A percentile compares a stretch with the other conserved stretches of the same genome.
These are phyloP conservation scores for Rauvolfia tetraphylla DNA, from an alignment of 257 asterid species.

Conservation along the genomic window DNA sequence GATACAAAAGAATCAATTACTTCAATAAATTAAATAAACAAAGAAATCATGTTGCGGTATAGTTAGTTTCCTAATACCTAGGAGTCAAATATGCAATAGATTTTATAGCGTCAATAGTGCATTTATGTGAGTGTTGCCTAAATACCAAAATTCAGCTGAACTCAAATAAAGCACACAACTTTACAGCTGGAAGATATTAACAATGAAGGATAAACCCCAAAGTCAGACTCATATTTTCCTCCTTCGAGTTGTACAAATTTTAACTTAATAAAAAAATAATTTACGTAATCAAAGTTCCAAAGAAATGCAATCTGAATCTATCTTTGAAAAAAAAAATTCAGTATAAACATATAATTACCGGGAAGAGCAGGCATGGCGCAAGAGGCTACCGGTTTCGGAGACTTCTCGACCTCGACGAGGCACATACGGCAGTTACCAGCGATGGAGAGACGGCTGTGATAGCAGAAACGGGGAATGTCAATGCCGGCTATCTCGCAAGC, in stretches of 20 bases:
- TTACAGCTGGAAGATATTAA: not conserved
- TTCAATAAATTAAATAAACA: not conserved
- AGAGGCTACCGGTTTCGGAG: slow-evolving; percentile 95
- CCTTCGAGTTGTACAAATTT: not conserved
- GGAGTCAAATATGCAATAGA: not conserved
- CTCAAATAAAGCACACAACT: not conserved
- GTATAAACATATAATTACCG: slow-evolving; percentile 31
- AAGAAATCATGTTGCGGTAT: not conserved
- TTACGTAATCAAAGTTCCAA: not conserved
- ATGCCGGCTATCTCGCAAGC: slow-evolving; percentile 92
- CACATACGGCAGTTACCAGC: slow-evolving; percentile 99
- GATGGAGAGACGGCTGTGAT: slow-evolving; percentile 76
- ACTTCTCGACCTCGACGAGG: slow-evolving; percentile 93
- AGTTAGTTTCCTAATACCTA: not conserved
- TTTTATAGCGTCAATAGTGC: too few species aligned
- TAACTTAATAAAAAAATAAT: not conserved
- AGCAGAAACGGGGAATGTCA: slow-evolving; percentile 86
- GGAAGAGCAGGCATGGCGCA: slow-evolving; percentile 99
- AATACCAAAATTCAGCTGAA: not conserved
- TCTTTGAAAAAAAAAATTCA: not conserved
- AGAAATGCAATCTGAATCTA: slow-evolving; percentile 4
- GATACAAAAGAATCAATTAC: not conserved
- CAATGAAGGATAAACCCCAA: not conserved
- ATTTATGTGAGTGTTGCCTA: not conserved
- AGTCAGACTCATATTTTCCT: not conserved